These are phyloP conservation scores for Sporothrix curviconia DNA, from an alignment of 2,329 filamentous ascomycete genomes.

Conservation along the genomic window DNA sequence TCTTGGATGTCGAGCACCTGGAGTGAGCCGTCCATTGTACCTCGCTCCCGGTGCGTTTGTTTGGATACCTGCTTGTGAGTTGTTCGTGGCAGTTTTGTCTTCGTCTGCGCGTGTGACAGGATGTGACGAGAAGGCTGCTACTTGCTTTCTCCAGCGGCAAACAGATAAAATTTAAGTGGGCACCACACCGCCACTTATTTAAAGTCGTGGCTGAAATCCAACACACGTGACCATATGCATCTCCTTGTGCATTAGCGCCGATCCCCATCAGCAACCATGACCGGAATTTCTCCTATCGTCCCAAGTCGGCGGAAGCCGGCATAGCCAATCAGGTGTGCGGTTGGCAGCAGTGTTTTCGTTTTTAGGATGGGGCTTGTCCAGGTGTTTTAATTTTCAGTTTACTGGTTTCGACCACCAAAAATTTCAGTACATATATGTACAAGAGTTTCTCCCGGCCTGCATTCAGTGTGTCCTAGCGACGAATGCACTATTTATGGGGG, in stretches of 20 bases:
- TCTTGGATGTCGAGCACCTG: conserved; percentile 75
- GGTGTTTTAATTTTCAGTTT: background rate
- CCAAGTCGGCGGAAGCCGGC: conserved; percentile 13
- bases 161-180: background rate
- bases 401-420: too few relatives aligned
- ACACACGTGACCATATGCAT: conserved; percentile 16
- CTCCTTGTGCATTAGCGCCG: conserved; percentile 21
- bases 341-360: conserved; percentile 7
- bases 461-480: background rate
- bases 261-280: conserved; percentile 12
- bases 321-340: conserved; percentile 16
- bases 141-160: background rate
- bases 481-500: background rate
- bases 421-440: too few relatives aligned
- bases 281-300: conserved; percentile 16
- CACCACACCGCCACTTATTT: conserved; percentile 13
- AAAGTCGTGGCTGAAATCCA: conserved; percentile 16
- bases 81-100: background rate
- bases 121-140: background rate
- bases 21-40: conserved; percentile 37
- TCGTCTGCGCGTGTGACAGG: background rate
- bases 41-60: too few relatives aligned
- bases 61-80: background rate
- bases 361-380: conserved; percentile 3
- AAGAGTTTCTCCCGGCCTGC: too few relatives aligned